A percentile compares a stretch with the other conserved stretches of the same genome.
phyloP scores from a whole-genome alignment of 176 grass and related monocot genomes.

The Oryza longistaminata region DNA sequence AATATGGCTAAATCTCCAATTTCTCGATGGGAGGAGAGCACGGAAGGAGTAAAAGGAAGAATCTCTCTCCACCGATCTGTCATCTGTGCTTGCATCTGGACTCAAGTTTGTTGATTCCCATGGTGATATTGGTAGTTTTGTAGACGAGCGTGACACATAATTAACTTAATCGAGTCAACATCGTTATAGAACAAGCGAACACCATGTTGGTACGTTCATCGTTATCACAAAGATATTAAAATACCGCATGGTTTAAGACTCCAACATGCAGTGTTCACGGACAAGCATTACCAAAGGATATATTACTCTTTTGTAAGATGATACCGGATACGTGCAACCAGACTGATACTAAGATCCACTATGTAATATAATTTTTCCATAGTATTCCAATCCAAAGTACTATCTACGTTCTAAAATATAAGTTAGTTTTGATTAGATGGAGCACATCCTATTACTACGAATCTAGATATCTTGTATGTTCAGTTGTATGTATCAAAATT shows the following conservation, averaged over 20 bases:
- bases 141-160: not conserved
- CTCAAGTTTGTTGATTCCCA: not conserved
- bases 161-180: not conserved
- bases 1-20: too few species aligned
- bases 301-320: not conserved
- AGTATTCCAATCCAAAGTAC: too few species aligned
- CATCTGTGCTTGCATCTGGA: not conserved
- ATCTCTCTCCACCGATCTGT: too few species aligned
- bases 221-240: not conserved
- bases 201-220: not conserved
- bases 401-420: too few species aligned
- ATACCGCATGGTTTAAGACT: not conserved
- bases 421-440: too few species aligned
- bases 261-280: not conserved
- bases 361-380: too few species aligned
- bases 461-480: too few species aligned
- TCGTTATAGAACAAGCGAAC: not conserved
- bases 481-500: too few species aligned
- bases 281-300: not conserved
- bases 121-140: not conserved
- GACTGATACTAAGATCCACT: too few species aligned
- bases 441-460: too few species aligned
- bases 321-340: not conserved
- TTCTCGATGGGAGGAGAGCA: too few species aligned
- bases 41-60: too few species aligned